phyloP scores from a whole-genome alignment of 78 protist species.

The Goniomonas avonlea region DNA sequence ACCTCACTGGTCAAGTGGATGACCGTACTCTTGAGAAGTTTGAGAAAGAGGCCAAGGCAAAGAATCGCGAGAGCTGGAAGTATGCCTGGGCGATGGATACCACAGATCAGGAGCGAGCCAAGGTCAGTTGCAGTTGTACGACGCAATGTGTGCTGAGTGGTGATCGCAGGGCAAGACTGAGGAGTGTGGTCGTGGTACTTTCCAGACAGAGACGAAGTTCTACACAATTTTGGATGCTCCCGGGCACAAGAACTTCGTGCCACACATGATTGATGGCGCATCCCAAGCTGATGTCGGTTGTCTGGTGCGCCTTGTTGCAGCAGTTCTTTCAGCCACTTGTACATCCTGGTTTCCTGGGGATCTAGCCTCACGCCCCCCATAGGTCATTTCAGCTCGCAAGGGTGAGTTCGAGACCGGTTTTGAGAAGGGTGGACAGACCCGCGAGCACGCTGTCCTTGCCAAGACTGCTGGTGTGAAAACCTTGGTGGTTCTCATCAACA shows the following conservation, averaged over 20 bases:
- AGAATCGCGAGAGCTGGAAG: slow-evolving; percentile 81
- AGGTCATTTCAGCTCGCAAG: slow-evolving; percentile 66
- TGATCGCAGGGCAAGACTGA: slow-evolving; percentile 18
- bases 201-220: slow-evolving; percentile 40
- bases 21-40: slow-evolving; percentile 63
- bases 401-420: slow-evolving; percentile 90
- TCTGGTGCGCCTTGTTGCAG: background rate
- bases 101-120: slow-evolving; percentile 52
- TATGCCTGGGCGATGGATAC: slow-evolving; percentile 96
- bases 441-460: slow-evolving; percentile 90
- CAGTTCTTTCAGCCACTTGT: background rate
- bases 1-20: background rate
- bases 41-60: slow-evolving; percentile 67
- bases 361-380: too few species aligned
- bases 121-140: too few species aligned
- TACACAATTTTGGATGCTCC: slow-evolving; percentile 95
- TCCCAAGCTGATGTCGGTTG: slow-evolving; percentile 55
- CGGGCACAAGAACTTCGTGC: slow-evolving; percentile 94
- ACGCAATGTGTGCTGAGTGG: too few species aligned
- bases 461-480: slow-evolving; percentile 92
- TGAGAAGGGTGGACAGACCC: slow-evolving; percentile 81
- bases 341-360: background rate
- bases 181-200: slow-evolving; percentile 14
- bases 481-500: slow-evolving; percentile 88
- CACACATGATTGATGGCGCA: slow-evolving; percentile 88